phyloP scores from a whole-genome alignment of 2,329 filamentous ascomycete species.

The Diaporthe vaccinii region DNA sequence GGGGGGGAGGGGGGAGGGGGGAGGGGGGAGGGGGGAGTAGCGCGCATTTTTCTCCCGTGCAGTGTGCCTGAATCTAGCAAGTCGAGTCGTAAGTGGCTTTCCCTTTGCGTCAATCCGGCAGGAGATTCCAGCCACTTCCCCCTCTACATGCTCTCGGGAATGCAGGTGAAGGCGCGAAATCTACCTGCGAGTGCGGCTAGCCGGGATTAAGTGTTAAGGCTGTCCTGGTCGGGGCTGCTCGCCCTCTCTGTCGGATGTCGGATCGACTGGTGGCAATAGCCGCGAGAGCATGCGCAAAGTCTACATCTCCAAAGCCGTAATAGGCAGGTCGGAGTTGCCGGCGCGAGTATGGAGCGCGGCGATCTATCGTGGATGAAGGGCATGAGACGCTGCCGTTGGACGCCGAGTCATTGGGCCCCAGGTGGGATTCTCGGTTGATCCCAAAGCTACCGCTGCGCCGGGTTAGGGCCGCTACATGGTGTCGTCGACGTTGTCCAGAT shows the following conservation, averaged over 20 bases:
- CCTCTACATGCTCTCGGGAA: background rate
- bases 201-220: background rate
- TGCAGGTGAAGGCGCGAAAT: background rate
- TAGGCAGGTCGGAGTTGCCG: slow-evolving; percentile 14
- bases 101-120: background rate
- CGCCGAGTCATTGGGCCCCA: background rate
- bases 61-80: background rate
- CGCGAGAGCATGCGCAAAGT: background rate
- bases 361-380: background rate
- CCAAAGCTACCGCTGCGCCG: background rate
- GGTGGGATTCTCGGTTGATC: background rate
- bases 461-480: background rate
- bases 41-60: background rate
- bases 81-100: background rate
- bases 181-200: background rate
- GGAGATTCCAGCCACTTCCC: background rate
- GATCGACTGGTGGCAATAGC: background rate
- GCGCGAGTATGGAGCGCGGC: slow-evolving; percentile 14
- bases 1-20: too few relatives aligned
- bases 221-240: background rate
- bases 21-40: too few relatives aligned
- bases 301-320: background rate
- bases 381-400: background rate
- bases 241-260: background rate
- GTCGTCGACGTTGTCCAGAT: background rate